Percentiles rank a stretch among this genome's conserved stretches.
Conservation (phyloP, 495 filamentous ascomycete genomes). For the Lasiosphaeria ovina region DNA sequence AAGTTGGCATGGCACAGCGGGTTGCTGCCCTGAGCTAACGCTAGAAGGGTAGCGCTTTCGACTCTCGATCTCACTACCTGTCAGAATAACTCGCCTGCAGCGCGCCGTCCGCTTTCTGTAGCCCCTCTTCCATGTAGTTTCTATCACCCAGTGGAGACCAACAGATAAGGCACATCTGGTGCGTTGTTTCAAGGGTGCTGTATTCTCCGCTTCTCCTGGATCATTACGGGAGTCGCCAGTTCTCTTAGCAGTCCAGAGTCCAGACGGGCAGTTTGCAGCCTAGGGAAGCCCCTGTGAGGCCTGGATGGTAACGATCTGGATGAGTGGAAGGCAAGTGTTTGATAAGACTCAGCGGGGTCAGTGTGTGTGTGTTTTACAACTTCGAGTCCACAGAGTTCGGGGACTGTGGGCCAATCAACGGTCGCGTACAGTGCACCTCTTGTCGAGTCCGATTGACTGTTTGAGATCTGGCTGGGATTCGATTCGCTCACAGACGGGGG, state of each 20-base stretch:
- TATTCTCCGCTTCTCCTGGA: conserved; percentile 1
- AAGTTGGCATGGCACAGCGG: too few species aligned
- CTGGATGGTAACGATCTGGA: conserved; percentile 1
- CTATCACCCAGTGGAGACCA: too few species aligned
- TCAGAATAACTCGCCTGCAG: neutral
- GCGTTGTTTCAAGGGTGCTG: neutral
- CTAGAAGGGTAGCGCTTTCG: too few species aligned
- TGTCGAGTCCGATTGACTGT: conserved; percentile 12
- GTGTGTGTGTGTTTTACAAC: neutral
- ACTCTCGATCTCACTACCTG: too few species aligned
- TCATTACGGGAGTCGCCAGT: neutral
- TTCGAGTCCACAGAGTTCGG: neutral
- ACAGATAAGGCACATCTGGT: neutral
- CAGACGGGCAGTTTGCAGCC: neutral
- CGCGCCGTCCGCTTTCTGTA: neutral
- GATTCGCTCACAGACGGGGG: conserved; percentile 13
- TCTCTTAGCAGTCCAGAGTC: neutral
- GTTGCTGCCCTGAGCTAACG: too few species aligned
- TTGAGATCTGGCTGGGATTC: conserved; percentile 18
- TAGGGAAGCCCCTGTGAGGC: conserved; percentile 8
- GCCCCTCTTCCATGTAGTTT: neutral
- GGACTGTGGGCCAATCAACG: conserved; percentile 16
- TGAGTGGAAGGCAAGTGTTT: conserved; percentile 6
- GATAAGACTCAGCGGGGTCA: neutral
- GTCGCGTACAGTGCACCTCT: conserved; percentile 7